Base-by-base conservation (phyloP, 2,329 filamentous ascomycete genomes). In the Xylariaceae sp. region DNA sequence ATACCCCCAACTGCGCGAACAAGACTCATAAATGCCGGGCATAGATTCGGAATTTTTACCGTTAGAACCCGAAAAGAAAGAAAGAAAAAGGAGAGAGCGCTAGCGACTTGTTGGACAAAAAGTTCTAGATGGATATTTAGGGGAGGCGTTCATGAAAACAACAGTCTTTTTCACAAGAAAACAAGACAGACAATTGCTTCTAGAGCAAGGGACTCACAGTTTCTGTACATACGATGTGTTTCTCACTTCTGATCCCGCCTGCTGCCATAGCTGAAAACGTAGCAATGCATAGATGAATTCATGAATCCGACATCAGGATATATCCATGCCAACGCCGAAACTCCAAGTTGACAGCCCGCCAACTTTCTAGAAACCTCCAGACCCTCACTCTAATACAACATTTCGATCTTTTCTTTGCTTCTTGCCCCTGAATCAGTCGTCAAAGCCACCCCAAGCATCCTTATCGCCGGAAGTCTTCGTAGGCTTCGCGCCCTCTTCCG, bases 391-490 rank as follows among this genome's bases (percentile, higher is more conserved):
- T 30, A 30, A 30, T 5, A 5, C 23, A 30, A 30, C 23, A 30
- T 30, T 13, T n/a, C 47, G 10, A 11, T 11, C 9, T 45, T 45
- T 45, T 45, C 13, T 13, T 45, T 4, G 3, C n/a, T 18, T n/a
- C 15, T 8, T 23, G 2, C 51, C 42, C 8, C 37, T 9, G 55
- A 7, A 13, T 79, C 74, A 87, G 66, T 88, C 86, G 6, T 84
- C 82, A 66, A 92, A 85, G 0, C 89, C 89, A 65, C 81, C 86
- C 85, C 87, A 90, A 65, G 84, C 82, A 37, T 80, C 80, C 23
- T 30, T 30, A 30, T 78, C 78, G n/a, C 77, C 74, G 23, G 68
- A 72, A 54, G 72, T 68, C 0, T 56, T 55, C 48, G 51, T 55
- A 13, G 13, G 47, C 47, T 71, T 72, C 59, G 64, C 69, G 3